A percentile compares a stretch with the other conserved stretches of the same genome.
These are phyloP conservation scores for Microstegium vimineum DNA, from an alignment of 176 grass and related monocot species.

Conservation along the genomic window DNA sequence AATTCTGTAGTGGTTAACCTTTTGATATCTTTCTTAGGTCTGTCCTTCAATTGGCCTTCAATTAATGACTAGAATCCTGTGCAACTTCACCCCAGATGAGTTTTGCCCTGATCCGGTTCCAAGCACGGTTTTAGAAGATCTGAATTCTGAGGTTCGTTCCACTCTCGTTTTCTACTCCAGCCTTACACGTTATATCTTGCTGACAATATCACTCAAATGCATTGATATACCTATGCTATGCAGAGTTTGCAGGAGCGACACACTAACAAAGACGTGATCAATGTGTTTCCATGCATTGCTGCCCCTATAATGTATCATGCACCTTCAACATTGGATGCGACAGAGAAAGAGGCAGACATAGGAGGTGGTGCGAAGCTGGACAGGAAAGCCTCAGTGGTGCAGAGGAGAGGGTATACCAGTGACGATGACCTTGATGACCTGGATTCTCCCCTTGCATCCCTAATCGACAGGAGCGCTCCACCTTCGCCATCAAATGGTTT, in stretches of 20 bases:
- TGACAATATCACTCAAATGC: neutral
- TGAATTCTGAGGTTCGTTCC: conserved; percentile 81
- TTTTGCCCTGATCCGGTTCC: conserved; percentile 89
- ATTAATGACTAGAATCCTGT: conserved; percentile 79
- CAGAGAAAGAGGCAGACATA: conserved; percentile 48
- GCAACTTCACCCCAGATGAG: conserved; percentile 93
- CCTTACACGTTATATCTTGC: neutral
- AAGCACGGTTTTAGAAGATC: conserved; percentile 68
- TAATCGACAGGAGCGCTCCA: conserved; percentile 45
- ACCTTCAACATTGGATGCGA: conserved; percentile 38
- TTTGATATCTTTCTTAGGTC: conserved; percentile 55
- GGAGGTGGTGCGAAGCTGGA: conserved; percentile 37
- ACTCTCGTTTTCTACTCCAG: neutral
- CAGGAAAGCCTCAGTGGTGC: conserved; percentile 53
- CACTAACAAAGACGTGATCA: conserved; percentile 18
- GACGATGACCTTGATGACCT: conserved; percentile 79
- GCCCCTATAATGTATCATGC: conserved; percentile 38
- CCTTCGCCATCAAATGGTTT: conserved; percentile 24
- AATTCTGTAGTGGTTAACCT: neutral
- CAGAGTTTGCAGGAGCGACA: conserved; percentile 63
- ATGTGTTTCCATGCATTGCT: conserved; percentile 49
- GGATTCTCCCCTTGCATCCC: conserved; percentile 52
- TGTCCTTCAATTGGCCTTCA: conserved; percentile 73
- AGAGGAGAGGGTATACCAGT: conserved; percentile 71
- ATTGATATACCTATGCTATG: neutral